Evolutionary conservation across 2,329 filamentous ascomycete species (phyloP), one percentile per base, ranked within the genome.

Genomic region (Calonectria hawksworthii): DNA sequence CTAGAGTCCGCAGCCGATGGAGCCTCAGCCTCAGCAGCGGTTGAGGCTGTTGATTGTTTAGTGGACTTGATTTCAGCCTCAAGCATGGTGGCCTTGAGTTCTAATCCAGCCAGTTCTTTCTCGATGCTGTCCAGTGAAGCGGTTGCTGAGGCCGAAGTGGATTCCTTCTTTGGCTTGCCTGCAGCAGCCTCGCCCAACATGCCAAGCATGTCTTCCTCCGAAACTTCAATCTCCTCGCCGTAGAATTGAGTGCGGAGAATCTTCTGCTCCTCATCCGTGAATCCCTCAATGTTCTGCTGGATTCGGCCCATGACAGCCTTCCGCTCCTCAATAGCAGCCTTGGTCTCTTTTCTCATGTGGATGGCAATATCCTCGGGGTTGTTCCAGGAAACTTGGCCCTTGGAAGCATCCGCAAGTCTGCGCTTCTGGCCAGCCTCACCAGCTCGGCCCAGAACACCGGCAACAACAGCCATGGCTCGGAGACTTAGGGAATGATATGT

Each of bases 371-470:
- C 87, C 1, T 81, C 73, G 1, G 88, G 85, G 28, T 87, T 92
- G 36, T 84, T 38, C 92, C 92, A 98, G 4, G 92, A 89, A n/a
- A 94, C 88, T 7, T 86, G 82, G 32, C 95, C 95, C 23, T 86
- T 81, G 66, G 87, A 82, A 2, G 95, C 95, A 56, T 90, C 90
- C 51, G 88, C 87, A 54, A 94, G 86, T 70, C 96, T 91, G 74
- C 91, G 90, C 80, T 88, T 85, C 82, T 96, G 93, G 47, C 97
- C 97, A 68, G 91, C 88, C 86, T 98, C 89, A 13, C 95, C 97
- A 1, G 97, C 97, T 68, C 94, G 91, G 51, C 96, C 96, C 47
- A 99, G 89, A 1, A 97, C 93, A 68, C 96, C 96, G 5, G 93
- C 94, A 79, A 99, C 95, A 75, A 98, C 90, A 79, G 94, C 92